phyloP scores from a whole-genome alignment of 2,329 filamentous ascomycete species.

The Botryotinia narcissicola region DNA sequence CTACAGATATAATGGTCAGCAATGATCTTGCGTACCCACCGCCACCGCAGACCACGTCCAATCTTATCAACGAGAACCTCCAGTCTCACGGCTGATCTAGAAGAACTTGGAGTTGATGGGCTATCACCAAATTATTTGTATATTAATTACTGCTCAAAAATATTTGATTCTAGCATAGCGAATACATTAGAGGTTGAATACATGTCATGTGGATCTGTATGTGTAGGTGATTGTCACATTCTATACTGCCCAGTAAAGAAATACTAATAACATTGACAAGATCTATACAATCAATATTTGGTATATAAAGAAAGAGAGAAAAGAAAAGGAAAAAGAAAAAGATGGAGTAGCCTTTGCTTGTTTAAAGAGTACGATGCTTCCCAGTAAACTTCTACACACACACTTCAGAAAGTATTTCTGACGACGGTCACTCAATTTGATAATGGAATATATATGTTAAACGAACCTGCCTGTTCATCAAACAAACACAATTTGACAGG shows the following conservation, averaged over 20 bases:
- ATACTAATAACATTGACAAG: not conserved
- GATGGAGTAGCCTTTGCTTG: not conserved
- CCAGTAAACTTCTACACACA: not conserved
- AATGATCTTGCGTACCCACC: not conserved
- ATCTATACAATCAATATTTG: not conserved
- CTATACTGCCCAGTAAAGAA: not conserved
- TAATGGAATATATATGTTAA: accelerated
- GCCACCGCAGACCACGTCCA: not conserved
- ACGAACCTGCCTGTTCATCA: accelerated
- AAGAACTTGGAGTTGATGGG: not conserved
- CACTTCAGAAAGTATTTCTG: not conserved
- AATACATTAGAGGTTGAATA: not conserved
- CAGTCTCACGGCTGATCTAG: not conserved
- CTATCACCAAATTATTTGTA: not conserved
- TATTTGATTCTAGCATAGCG: not conserved
- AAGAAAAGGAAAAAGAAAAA: not conserved
- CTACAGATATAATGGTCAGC: not conserved
- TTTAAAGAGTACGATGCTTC: not conserved
- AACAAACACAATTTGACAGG: not conserved
- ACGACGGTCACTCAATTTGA: accelerated
- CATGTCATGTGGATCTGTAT: not conserved
- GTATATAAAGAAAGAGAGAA: not conserved
- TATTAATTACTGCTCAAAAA: not conserved
- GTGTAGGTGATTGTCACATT: not conserved
- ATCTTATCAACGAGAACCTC: not conserved